These are phyloP conservation scores for Colletotrichum nymphaeae DNA, from an alignment of 2,329 filamentous ascomycete species.

Conservation along the genomic window DNA sequence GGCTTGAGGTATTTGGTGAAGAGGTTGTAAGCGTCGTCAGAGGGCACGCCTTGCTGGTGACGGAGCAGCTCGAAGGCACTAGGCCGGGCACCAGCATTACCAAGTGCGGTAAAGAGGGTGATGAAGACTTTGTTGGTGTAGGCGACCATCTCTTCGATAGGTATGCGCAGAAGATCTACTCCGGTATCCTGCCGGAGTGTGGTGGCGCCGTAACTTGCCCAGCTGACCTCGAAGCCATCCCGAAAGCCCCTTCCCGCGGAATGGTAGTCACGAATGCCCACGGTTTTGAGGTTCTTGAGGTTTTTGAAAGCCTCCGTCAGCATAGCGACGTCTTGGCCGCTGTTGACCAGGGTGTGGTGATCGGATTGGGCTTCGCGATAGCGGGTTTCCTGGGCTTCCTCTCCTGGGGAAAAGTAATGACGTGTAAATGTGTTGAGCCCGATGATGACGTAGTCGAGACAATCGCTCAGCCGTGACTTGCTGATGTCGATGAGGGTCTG, in stretches of 20 bases:
- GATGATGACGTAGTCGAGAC: slow-evolving; percentile 61
- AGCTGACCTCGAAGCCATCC: slow-evolving; percentile 55
- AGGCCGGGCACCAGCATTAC: slow-evolving; percentile 49
- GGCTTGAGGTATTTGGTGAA: slow-evolving; percentile 49
- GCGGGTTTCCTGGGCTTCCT: slow-evolving; percentile 24
- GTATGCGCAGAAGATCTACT: slow-evolving; percentile 31
- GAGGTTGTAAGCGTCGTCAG: slow-evolving; percentile 59
- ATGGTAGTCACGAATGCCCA: slow-evolving; percentile 71
- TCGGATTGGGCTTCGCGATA: slow-evolving; percentile 25
- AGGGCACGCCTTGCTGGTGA: slow-evolving; percentile 44
- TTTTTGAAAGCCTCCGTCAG: slow-evolving; percentile 66
- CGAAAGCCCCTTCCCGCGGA: slow-evolving; percentile 56
- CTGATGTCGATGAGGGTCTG: slow-evolving; percentile 65
- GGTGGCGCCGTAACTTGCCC: slow-evolving; percentile 66
- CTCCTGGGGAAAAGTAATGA: slow-evolving; percentile 21
- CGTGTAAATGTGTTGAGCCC: slow-evolving; percentile 49
- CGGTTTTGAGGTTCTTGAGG: slow-evolving; percentile 63
- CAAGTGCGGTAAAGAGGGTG: slow-evolving; percentile 55
- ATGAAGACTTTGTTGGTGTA: slow-evolving; percentile 51
- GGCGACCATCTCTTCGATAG: neutral
- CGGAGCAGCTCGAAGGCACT: slow-evolving; percentile 61
- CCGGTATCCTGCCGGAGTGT: slow-evolving; percentile 52
- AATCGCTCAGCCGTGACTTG: slow-evolving; percentile 52
- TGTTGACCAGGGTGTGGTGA: neutral
- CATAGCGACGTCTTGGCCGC: slow-evolving; percentile 57